phyloP scores from a whole-genome alignment of 768 basidiomycete species.

The Tephrocybe sp. region DNA sequence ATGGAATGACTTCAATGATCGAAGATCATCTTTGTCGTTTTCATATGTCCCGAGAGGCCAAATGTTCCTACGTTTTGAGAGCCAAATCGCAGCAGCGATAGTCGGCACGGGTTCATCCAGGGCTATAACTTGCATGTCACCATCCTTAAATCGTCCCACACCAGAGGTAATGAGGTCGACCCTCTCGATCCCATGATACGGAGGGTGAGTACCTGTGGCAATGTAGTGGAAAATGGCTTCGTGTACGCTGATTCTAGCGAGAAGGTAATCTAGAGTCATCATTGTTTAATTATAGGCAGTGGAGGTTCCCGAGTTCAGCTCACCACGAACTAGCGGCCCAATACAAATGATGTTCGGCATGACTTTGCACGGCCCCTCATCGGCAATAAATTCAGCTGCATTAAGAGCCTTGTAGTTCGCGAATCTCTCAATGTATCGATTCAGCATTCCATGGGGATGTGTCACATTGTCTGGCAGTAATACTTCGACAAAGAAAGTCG shows the following conservation, averaged over 20 bases:
- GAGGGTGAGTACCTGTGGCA: neutral
- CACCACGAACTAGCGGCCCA: neutral
- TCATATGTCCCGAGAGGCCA: neutral
- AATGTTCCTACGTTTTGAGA: too few relatives aligned
- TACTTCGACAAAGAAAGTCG: neutral
- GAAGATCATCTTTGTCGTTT: neutral
- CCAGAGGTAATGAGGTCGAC: neutral
- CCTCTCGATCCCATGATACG: neutral
- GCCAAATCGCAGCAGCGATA: constrained; percentile 7
- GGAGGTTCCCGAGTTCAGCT: neutral
- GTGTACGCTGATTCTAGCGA: neutral
- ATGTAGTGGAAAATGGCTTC: constrained; percentile 3
- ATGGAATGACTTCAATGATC: neutral
- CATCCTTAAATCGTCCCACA: constrained; percentile 4
- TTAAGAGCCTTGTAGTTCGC: neutral
- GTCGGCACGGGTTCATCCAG: constrained; percentile 6
- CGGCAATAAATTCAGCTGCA: neutral
- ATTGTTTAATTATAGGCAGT: neutral
- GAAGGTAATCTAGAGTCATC: neutral
- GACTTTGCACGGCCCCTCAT: neutral
- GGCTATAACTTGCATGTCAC: constrained; percentile 1
- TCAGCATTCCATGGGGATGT: constrained; percentile 2
- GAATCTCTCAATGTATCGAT: neutral
- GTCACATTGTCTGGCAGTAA: neutral
- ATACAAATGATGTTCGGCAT: neutral